Percentiles rank a stretch among this genome's conserved stretches.
phyloP scores from a whole-genome alignment of 306 rosid species.

The Dryas octopetala region DNA sequence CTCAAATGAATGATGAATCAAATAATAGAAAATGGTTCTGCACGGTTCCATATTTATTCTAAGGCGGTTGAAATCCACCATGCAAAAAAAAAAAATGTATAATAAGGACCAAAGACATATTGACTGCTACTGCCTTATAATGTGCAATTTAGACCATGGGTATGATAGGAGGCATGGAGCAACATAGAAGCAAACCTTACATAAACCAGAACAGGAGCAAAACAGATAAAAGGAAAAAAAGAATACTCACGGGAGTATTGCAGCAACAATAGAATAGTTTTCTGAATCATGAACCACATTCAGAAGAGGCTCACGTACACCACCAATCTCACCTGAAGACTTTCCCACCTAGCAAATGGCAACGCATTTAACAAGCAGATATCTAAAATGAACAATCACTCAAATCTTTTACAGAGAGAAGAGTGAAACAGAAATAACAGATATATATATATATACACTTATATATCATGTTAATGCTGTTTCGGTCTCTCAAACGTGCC shows the following conservation, averaged over 20 bases:
- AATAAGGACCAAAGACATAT: background rate
- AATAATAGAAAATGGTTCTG: too few species aligned
- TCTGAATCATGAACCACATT: conserved; percentile 40
- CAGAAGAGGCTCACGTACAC: conserved; percentile 62
- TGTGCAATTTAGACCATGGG: too few species aligned
- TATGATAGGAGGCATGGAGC: background rate
- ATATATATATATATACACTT: too few species aligned
- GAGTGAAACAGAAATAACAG: background rate
- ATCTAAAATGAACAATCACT: background rate
- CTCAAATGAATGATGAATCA: too few species aligned
- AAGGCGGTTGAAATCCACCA: too few species aligned
- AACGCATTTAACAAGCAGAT: conserved; percentile 19
- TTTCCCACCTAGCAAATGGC: conserved; percentile 47
- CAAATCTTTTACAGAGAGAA: background rate
- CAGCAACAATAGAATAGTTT: conserved; percentile 55
- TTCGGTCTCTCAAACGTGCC: background rate
- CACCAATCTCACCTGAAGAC: conserved; percentile 44
- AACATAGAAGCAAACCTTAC: too few species aligned
- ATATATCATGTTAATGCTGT: background rate
- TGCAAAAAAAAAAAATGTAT: background rate
- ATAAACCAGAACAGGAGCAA: background rate
- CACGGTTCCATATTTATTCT: too few species aligned
- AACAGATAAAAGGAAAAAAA: conserved; percentile 1
- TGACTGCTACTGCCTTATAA: background rate
- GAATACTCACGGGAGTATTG: conserved; percentile 80